Percentiles rank a stretch among this genome's conserved stretches.
These are phyloP conservation scores for Smallanthus sonchifolius DNA, from an alignment of 129 eudicot genomes.

Conservation along the genomic window DNA sequence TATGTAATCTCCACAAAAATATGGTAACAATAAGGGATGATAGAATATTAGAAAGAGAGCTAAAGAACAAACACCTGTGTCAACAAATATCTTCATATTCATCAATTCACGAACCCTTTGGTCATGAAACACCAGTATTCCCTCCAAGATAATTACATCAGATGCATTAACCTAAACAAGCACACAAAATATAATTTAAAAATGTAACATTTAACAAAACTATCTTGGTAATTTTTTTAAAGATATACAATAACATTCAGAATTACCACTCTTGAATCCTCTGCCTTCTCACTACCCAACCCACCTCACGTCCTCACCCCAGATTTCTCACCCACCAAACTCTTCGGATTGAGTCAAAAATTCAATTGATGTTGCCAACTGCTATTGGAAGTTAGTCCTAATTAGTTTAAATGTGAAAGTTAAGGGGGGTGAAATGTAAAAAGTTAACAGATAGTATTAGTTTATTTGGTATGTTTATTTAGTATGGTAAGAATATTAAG, in stretches of 20 bases:
- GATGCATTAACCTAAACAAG: conserved; percentile 69
- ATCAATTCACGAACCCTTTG: conserved; percentile 77
- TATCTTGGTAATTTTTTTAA: not conserved
- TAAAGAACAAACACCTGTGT: conserved; percentile 44
- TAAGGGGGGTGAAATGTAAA: no score
- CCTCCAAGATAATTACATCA: conserved; percentile 92
- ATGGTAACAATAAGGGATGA: not conserved
- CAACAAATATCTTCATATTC: conserved; percentile 95
- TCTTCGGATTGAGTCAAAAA: conserved; percentile 2
- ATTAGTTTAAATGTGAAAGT: no score
- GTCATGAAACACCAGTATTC: conserved; percentile 86
- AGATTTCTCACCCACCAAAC: not conserved
- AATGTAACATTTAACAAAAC: not conserved
- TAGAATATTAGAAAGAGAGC: not conserved
- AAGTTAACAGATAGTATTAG: no score
- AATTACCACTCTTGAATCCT: not conserved
- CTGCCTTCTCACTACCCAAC: not conserved
- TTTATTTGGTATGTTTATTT: no score
- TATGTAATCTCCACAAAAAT: conserved; percentile 6
- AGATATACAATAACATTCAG: not conserved
- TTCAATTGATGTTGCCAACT: not conserved
- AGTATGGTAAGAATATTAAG: no score
- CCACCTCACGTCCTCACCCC: not conserved
- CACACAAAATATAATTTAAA: not conserved
- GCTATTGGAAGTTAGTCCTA: no score